phyloP scores from a whole-genome alignment of 2,329 filamentous ascomycete genomes.

The Cladosporium sp. region DNA sequence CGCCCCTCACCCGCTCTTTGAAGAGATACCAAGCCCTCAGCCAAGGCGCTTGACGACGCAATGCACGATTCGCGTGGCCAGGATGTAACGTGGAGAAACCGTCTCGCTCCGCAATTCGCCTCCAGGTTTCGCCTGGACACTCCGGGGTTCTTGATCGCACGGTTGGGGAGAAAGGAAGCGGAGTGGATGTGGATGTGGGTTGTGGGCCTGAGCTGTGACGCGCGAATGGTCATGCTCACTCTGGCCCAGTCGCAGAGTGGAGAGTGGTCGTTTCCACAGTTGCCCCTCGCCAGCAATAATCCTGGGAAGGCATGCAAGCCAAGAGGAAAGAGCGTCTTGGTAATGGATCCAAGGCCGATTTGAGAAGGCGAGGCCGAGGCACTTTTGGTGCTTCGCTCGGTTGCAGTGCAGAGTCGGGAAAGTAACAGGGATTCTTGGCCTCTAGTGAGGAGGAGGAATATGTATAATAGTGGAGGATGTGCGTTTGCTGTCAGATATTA shows the following conservation, averaged over 20 bases:
- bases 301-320: conserved; percentile 6
- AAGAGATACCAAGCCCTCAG: conserved; percentile 12
- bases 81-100: conserved; percentile 19
- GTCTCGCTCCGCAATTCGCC: conserved; percentile 6
- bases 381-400: not conserved
- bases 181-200: not conserved
- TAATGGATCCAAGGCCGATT: conserved; percentile 5
- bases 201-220: not conserved
- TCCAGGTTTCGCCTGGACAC: conserved; percentile 1
- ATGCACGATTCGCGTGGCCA: conserved; percentile 9
- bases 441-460: not conserved
- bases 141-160: not conserved
- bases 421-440: not conserved
- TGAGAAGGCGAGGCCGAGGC: conserved; percentile 8
- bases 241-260: not conserved
- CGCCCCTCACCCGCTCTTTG: not conserved
- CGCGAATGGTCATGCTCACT: not conserved
- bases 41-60: conserved; percentile 20
- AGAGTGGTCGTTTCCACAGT: too few species aligned
- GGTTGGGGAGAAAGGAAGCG: not conserved
- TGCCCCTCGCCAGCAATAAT: not conserved
- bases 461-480: conserved; percentile 4
- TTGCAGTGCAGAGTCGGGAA: not conserved
- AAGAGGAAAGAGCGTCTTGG: conserved; percentile 11
- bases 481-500: not conserved